A percentile compares a stretch with the other conserved stretches of the same genome.
Evolutionary conservation across 208 protist species (phyloP).

Genomic region (Trypanosoma boissoni): DNA sequence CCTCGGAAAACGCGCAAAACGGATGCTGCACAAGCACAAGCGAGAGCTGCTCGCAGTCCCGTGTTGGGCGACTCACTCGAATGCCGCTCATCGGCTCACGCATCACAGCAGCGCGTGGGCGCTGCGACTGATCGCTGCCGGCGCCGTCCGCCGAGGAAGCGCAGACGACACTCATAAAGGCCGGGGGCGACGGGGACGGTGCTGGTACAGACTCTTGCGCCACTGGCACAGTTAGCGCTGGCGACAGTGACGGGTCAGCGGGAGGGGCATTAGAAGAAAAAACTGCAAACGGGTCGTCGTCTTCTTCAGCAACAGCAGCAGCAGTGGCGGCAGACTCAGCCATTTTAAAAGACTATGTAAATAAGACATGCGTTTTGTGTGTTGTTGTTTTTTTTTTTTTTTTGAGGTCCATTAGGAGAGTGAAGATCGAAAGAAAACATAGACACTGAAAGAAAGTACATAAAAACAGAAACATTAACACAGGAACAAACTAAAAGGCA

Average conservation of each 20-base stretch:
- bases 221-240: not conserved
- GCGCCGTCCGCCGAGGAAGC: not conserved
- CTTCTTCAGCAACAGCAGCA: slow-evolving; percentile 21
- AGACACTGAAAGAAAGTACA: not conserved
- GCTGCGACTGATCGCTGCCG: not conserved
- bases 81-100: slow-evolving; percentile 40
- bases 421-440: not conserved
- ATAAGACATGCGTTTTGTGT: slow-evolving; percentile 3
- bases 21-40: slow-evolving; percentile 56
- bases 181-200: slow-evolving; percentile 13
- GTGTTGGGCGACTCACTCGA: slow-evolving; percentile 50
- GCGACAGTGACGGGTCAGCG: not conserved
- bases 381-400: slow-evolving; percentile 1
- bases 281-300: slow-evolving; percentile 66
- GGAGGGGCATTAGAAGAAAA: slow-evolving; percentile 6
- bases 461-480: slow-evolving; percentile 1
- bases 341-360: not conserved
- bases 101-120: not conserved
- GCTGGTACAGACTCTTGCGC: not conserved
- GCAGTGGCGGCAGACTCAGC: not conserved
- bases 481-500: not conserved
- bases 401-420: not conserved
- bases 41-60: slow-evolving; percentile 53
- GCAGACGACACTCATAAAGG: slow-evolving; percentile 25
- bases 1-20: slow-evolving; percentile 38